A percentile compares a stretch with the other conserved stretches of the same genome.
Evolutionary conservation across 495 filamentous ascomycete species (phyloP).

Genomic region (Echria macrotheca): DNA sequence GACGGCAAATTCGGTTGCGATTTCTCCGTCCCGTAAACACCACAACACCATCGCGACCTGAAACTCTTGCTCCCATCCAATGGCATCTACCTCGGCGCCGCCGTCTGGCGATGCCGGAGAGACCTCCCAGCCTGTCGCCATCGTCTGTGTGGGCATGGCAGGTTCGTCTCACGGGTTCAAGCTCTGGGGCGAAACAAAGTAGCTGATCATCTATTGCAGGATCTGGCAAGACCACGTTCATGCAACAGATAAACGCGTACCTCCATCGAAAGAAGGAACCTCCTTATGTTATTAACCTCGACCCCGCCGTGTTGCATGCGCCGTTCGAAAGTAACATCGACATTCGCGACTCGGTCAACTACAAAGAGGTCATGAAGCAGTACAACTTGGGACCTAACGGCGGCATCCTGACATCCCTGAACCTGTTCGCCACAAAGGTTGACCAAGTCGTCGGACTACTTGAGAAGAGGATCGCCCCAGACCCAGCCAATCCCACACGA

Average conservation of each 20-base stretch:
- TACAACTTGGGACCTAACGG: slow-evolving; percentile 98
- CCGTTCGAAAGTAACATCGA: slow-evolving; percentile 99
- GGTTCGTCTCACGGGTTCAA: slow-evolving; percentile 36
- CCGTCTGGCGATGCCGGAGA: slow-evolving; percentile 8
- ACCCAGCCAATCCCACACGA: slow-evolving; percentile 52
- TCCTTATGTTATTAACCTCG: slow-evolving; percentile 95
- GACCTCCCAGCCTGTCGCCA: slow-evolving; percentile 47
- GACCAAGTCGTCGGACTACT: slow-evolving; percentile 86
- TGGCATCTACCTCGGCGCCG: slow-evolving; percentile 21
- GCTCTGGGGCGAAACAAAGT: background rate
- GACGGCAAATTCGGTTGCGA: too few species aligned
- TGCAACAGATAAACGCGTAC: slow-evolving; percentile 92
- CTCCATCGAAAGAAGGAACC: slow-evolving; percentile 68
- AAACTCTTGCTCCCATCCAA: too few species aligned
- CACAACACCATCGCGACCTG: too few species aligned
- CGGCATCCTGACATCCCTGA: slow-evolving; percentile 92
- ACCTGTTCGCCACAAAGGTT: slow-evolving; percentile 95
- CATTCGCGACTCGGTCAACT: slow-evolving; percentile 97
- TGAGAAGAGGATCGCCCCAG: slow-evolving; percentile 75
- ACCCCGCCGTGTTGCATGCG: slow-evolving; percentile 89
- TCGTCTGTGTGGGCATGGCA: slow-evolving; percentile 97
- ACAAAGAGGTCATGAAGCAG: slow-evolving; percentile 99
- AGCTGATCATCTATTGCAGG: slow-evolving; percentile 41
- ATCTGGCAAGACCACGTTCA: slow-evolving; percentile 97
- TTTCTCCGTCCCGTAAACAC: too few species aligned